Conservation (phyloP, 2,329 filamentous ascomycete species). For the Rugonectria rugulosa region DNA sequence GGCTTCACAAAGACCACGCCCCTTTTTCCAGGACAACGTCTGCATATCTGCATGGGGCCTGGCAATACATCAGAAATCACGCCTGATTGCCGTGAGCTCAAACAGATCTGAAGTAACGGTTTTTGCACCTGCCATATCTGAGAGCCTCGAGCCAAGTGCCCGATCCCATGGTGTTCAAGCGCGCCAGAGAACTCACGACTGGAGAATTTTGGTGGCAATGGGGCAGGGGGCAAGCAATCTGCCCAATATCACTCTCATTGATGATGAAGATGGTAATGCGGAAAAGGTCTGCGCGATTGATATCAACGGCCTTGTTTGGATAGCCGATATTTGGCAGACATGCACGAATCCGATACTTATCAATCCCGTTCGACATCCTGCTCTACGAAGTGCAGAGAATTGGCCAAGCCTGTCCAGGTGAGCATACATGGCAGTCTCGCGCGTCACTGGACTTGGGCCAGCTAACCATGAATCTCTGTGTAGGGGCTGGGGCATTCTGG, state of each 20-base stretch:
- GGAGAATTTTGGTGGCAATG: slow-evolving; percentile 58
- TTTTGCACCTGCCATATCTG: slow-evolving; percentile 56
- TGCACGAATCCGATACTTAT: slow-evolving; percentile 39
- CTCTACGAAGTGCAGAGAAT: slow-evolving; percentile 42
- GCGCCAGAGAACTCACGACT: slow-evolving; percentile 53
- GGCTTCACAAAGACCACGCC: slow-evolving; percentile 36
- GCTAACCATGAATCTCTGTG: slow-evolving; percentile 6
- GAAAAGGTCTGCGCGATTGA: slow-evolving; percentile 60
- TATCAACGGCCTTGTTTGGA: slow-evolving; percentile 56
- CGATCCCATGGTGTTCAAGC: slow-evolving; percentile 2
- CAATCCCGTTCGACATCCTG: slow-evolving; percentile 25
- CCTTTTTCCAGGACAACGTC: slow-evolving; percentile 80
- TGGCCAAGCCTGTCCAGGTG: slow-evolving; percentile 39
- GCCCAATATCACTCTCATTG: slow-evolving; percentile 61
- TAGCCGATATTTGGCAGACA: slow-evolving; percentile 61
- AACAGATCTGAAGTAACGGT: slow-evolving; percentile 69
- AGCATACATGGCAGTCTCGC: background rate
- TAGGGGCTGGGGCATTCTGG: slow-evolving; percentile 59
- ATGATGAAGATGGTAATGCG: slow-evolving; percentile 55
- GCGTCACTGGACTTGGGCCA: background rate
- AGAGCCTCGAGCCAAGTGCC: slow-evolving; percentile 8
- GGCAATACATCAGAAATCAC: slow-evolving; percentile 80
- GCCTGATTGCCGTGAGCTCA: slow-evolving; percentile 84
- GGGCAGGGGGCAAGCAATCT: slow-evolving; percentile 54
- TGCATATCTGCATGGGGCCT: slow-evolving; percentile 86